These are phyloP conservation scores for Suillus sp. DNA, from an alignment of 768 basidiomycete species.

Conservation along the genomic window DNA sequence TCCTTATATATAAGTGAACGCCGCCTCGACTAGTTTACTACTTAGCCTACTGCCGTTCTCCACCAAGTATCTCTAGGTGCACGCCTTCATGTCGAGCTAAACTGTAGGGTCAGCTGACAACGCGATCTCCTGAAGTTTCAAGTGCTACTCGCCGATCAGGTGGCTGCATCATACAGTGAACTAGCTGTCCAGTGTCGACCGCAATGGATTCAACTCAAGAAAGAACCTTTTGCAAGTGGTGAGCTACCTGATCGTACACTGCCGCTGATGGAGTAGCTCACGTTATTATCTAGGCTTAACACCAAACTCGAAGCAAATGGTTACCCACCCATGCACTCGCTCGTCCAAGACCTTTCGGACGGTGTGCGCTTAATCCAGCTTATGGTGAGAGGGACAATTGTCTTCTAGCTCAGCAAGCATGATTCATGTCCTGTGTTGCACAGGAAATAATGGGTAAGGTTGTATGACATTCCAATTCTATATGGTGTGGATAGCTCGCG, in stretches of 20 bases:
- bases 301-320: slow-evolving; percentile 88
- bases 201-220: slow-evolving; percentile 53
- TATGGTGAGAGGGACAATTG: slow-evolving; percentile 56
- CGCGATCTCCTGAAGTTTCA: not conserved
- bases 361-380: slow-evolving; percentile 95
- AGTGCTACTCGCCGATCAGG: not conserved
- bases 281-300: slow-evolving; percentile 72
- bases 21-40: not conserved
- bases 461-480: slow-evolving; percentile 9
- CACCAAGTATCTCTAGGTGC: not conserved
- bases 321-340: slow-evolving; percentile 85
- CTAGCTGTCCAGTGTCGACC: not conserved
- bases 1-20: slow-evolving; percentile 4
- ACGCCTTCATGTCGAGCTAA: not conserved
- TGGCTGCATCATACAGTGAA: not conserved
- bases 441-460: slow-evolving; percentile 94
- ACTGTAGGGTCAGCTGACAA: not conserved
- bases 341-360: slow-evolving; percentile 90
- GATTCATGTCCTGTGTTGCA: slow-evolving; percentile 9
- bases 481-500: not conserved
- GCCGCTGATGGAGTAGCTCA: slow-evolving; percentile 9
- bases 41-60: not conserved
- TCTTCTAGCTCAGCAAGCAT: slow-evolving; percentile 10
- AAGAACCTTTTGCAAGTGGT: slow-evolving; percentile 94
- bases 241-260: slow-evolving; percentile 11